Evolutionary conservation across 208 protist species (phyloP), one percentile per base, ranked within the genome.

Genomic region (Leptomonas seymouri): DNA sequence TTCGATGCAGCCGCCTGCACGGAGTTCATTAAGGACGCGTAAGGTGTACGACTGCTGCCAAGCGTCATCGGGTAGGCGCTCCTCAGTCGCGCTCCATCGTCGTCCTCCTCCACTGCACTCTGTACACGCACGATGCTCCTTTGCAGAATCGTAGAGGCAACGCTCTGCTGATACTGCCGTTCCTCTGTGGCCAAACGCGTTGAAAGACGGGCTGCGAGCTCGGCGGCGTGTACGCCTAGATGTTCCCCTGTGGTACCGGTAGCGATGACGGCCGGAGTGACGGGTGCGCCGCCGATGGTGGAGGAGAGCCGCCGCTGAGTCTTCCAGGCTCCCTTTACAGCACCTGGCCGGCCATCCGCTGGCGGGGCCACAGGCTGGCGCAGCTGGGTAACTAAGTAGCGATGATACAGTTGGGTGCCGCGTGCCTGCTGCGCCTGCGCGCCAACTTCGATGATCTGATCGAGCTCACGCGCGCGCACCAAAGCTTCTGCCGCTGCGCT

Each of bases 381-480:
- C 23, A 88, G 34, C 60, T 81, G 85, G 44, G 85, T 84, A 59
- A 84, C 71, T 50, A 90, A 78, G 72, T 81, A 87, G 63, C 85
- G 81, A 46, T 81, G 74, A 42, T 80, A 82, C 9, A 81, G 69
- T 69, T 90, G 78, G 23, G 56, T 45, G 45, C 71, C 54, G 5
- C 82, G 82, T 3, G 67, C 71, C 46, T 77, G 45, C 42, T 84
- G 73, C 44, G 77, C 71, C 46, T 78, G 66, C 21, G 64, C 45
- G 27, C 78, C 74, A 9, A 90, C 58, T 46, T 80, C 63, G 23
- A 87, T 63, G 18, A 90, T 74, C 56, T 90, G 81, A 11, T 63
- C 31, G 28, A 90, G 46, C 76, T 87, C 85, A 25, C 64, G 41
- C 28, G 78, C 73, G 42, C 85, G 77, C 25, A 74, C 55, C 16